Percentiles rank a stretch among this genome's conserved stretches.
These are phyloP conservation scores for Zygnema circumcarinatum DNA, from an alignment of 139 green algal species.

Conservation along the genomic window DNA sequence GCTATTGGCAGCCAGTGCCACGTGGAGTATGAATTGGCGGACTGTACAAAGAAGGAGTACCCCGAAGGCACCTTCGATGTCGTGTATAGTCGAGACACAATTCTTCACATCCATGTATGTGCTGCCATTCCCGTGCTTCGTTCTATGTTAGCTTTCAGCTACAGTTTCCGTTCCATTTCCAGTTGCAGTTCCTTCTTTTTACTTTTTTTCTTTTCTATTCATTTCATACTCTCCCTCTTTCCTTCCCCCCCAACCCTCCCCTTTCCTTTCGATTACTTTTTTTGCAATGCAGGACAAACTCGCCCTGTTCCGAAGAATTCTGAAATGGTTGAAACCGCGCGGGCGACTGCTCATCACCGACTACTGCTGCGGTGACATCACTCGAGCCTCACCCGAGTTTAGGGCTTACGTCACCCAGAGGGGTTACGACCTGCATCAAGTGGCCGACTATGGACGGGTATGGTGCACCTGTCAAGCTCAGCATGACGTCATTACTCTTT, in stretches of 20 bases:
- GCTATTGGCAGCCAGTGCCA: constrained; percentile 53
- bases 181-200: constrained; percentile 13
- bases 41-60: constrained; percentile 69
- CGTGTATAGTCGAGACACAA: constrained; percentile 73
- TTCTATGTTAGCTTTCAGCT: constrained; percentile 11
- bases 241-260: neutral
- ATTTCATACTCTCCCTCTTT: neutral
- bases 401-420: constrained; percentile 74
- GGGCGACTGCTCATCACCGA: constrained; percentile 82
- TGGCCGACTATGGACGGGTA: constrained; percentile 36
- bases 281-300: constrained; percentile 78
- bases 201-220: constrained; percentile 5
- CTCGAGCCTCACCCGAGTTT: constrained; percentile 63
- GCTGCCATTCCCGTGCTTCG: neutral
- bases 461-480: too few species aligned
- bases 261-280: neutral
- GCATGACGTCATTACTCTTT: neutral
- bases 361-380: constrained; percentile 76
- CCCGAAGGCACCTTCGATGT: constrained; percentile 71
- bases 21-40: constrained; percentile 83
- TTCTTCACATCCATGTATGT: constrained; percentile 79
- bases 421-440: constrained; percentile 73
- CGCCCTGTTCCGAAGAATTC: constrained; percentile 72
- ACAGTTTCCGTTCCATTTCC: constrained; percentile 4
- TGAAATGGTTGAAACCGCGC: constrained; percentile 74